A percentile compares a stretch with the other conserved stretches of the same genome.
Evolutionary conservation across 306 rosid genomes (phyloP).

Genomic region (Styphnolobium japonicum): DNA sequence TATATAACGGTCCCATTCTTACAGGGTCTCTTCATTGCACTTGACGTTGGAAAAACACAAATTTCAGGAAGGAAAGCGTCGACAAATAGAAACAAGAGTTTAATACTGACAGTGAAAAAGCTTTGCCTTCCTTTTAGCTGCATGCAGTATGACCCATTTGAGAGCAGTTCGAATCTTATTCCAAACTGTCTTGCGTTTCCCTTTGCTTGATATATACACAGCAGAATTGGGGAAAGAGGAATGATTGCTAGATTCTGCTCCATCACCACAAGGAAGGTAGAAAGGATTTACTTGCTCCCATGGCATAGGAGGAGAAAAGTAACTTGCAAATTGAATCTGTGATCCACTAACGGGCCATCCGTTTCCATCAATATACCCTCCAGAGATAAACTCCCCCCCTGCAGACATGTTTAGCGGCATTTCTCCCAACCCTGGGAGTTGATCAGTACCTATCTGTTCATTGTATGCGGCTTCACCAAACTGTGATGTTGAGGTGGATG

Average conservation of each 20-base stretch:
- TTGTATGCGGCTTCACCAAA: background rate
- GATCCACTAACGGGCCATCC: background rate
- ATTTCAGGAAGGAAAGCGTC: background rate
- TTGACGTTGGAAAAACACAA: background rate
- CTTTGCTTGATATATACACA: background rate
- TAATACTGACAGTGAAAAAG: background rate
- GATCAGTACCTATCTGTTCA: slow-evolving; percentile 9
- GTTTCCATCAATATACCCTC: background rate
- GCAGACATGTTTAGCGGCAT: background rate
- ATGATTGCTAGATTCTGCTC: background rate
- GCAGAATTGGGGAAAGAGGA: background rate
- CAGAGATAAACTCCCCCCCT: background rate
- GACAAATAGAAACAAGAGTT: background rate
- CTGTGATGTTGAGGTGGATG: background rate
- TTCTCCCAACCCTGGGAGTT: background rate
- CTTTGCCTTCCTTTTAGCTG: slow-evolving; percentile 29
- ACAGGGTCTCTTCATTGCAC: no score
- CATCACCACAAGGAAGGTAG: background rate
- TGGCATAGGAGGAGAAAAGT: background rate
- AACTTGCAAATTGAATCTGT: background rate
- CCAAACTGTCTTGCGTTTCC: slow-evolving; percentile 42
- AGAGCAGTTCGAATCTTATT: slow-evolving; percentile 29
- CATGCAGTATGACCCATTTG: slow-evolving; percentile 14
- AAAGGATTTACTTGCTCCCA: slow-evolving; percentile 15
- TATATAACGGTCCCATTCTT: background rate